Conservation (phyloP, 805 yeast species). For the Metschnikowia continentalis region DNA sequence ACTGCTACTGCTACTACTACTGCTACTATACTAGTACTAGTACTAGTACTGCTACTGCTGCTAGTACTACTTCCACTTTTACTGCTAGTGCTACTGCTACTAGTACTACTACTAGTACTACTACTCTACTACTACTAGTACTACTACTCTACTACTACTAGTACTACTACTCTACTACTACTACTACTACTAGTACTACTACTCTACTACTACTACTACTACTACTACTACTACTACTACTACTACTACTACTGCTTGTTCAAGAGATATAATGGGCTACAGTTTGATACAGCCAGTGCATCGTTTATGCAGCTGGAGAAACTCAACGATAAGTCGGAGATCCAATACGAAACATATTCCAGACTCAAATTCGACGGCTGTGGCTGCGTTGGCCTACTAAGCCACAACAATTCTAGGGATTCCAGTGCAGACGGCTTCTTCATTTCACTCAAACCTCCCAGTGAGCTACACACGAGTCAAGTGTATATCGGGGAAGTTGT, state of each 20-base stretch:
- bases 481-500: constrained; percentile 53
- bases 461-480: constrained; percentile 41
- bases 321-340: constrained; percentile 5
- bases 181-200: too few species aligned
- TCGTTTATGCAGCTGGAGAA: constrained; percentile 19
- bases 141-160: too few species aligned
- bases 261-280: constrained; percentile 37
- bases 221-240: too few species aligned
- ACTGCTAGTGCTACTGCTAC: too few species aligned
- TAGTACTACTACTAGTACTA: too few species aligned
- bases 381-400: constrained; percentile 54
- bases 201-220: too few species aligned
- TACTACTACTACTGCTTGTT: constrained; percentile 39
- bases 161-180: too few species aligned
- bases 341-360: constrained; percentile 43
- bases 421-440: constrained; percentile 27
- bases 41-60: too few species aligned
- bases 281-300: constrained; percentile 38
- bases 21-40: too few species aligned
- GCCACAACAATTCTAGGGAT: constrained; percentile 12
- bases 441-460: constrained; percentile 42
- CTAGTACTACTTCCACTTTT: too few species aligned
- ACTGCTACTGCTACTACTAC: too few species aligned
- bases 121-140: too few species aligned
- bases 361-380: constrained; percentile 48